Evolutionary conservation across 441 rosid species (phyloP).

Genomic region (Pelargonium cotyledonis): DNA sequence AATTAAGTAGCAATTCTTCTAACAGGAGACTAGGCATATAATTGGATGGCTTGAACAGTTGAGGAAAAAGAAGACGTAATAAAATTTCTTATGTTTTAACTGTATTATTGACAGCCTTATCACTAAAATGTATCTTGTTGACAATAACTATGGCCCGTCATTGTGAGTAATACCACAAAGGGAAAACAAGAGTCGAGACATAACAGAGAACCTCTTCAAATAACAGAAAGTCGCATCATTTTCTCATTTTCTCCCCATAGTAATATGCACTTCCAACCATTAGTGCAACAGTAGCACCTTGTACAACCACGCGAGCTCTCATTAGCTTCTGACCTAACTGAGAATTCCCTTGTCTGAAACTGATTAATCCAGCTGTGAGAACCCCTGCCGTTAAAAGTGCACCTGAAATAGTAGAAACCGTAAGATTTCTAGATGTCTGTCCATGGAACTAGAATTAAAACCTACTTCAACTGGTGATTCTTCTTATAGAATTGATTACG

Average conservation of each 20-base stretch:
- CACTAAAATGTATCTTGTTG: not conserved
- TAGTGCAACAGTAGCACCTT: conserved; percentile 92
- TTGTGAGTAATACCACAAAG: not conserved
- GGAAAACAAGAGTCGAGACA: not conserved
- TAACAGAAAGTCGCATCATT: not conserved
- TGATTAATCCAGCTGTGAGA: conserved; percentile 84
- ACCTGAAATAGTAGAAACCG: conserved; percentile 36
- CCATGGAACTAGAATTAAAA: not conserved
- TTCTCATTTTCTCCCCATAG: conserved; percentile 52
- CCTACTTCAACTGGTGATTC: not conserved
- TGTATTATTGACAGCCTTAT: not conserved
- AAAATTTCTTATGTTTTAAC: not conserved
- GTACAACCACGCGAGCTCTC: conserved; percentile 94
- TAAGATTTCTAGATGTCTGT: not conserved
- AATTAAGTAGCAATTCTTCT: not conserved
- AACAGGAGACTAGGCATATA: not conserved
- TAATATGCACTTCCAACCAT: conserved; percentile 92
- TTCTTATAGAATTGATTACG: too few species aligned
- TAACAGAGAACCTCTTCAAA: not conserved
- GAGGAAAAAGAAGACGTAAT: not conserved
- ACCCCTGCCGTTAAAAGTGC: conserved; percentile 93
- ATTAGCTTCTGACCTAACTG: conserved; percentile 76
- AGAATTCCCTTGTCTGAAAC: conserved; percentile 87
- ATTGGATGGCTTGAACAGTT: not conserved
- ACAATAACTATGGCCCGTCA: not conserved